Evolutionary conservation across 208 protist species (phyloP).

Genomic region (Trichomonas tenax): DNA sequence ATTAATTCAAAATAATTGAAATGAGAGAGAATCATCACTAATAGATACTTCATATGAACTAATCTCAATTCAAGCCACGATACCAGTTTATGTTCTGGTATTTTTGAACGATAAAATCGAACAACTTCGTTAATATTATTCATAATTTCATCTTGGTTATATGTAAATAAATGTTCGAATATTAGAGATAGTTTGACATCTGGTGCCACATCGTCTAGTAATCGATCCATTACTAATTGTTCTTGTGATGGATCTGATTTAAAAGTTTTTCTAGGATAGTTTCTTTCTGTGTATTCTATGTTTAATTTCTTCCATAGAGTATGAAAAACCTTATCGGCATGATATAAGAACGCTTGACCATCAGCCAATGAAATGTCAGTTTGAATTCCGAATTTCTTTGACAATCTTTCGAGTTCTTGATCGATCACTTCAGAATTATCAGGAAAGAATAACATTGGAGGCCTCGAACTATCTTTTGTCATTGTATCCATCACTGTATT

Average conservation of each 20-base stretch:
- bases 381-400: not conserved
- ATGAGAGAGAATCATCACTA: not conserved
- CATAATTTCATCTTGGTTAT: not conserved
- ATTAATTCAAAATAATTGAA: slow-evolving; percentile 18
- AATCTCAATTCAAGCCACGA: not conserved
- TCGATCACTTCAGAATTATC: not conserved
- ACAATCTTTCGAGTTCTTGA: not conserved
- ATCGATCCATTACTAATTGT: not conserved
- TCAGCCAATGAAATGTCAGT: not conserved
- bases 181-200: not conserved
- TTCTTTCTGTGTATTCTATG: not conserved
- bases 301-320: not conserved
- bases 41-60: not conserved
- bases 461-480: not conserved
- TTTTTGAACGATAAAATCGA: not conserved
- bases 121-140: not conserved
- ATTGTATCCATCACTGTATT: not conserved
- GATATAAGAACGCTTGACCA: not conserved
- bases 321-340: not conserved
- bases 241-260: not conserved
- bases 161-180: not conserved
- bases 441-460: not conserved
- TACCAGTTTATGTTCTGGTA: not conserved
- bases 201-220: not conserved
- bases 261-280: not conserved